phyloP scores from a whole-genome alignment of 352 stramenopile genomes.

The Globisporangium takayamanum region DNA sequence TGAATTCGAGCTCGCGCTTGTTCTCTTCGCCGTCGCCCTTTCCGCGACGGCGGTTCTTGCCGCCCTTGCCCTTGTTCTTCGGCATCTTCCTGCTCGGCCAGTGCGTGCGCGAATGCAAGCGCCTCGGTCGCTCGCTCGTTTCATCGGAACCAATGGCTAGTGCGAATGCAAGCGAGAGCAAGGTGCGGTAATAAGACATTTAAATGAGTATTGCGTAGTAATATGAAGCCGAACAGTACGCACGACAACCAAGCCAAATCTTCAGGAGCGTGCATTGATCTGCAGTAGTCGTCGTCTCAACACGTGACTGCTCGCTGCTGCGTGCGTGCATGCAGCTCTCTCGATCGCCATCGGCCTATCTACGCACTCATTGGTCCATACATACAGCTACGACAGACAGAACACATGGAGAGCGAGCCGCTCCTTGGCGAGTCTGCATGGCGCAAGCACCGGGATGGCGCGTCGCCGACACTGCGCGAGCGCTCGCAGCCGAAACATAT shows the following conservation, averaged over 20 bases:
- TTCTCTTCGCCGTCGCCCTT: conserved; percentile 99
- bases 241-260: no score
- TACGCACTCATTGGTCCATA: not conserved
- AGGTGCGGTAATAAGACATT: no score
- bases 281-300: no score
- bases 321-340: not conserved
- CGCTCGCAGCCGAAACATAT: not conserved
- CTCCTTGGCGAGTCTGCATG: not conserved
- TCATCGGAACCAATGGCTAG: no score
- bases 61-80: conserved; percentile 95
- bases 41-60: conserved; percentile 96
- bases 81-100: conserved; percentile 30
- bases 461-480: conserved; percentile 4
- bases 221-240: no score
- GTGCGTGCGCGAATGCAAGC: no score
- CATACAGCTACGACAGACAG: not conserved
- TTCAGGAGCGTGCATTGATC: no score
- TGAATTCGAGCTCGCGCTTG: conserved; percentile 99
- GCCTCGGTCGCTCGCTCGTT: no score
- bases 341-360: not conserved
- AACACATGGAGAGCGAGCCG: not conserved
- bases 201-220: no score
- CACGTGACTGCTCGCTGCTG: not conserved
- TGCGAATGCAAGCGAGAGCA: no score
- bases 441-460: not conserved